Percentiles rank a stretch among this genome's conserved stretches.
phyloP scores from a whole-genome alignment of 78 protist species.

The Emiliania huxleyi region DNA sequence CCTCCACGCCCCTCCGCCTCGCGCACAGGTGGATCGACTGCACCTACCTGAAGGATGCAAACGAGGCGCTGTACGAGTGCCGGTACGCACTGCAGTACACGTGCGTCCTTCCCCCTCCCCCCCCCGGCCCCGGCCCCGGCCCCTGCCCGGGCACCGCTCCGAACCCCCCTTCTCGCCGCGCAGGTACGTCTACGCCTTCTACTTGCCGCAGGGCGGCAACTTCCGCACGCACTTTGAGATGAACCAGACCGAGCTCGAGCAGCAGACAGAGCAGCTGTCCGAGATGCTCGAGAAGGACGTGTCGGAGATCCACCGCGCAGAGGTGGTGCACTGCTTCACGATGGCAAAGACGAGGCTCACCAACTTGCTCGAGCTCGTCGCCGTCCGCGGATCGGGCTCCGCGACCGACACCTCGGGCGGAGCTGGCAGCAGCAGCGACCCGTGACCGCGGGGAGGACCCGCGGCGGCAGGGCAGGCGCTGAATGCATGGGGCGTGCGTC shows the following conservation, averaged over 20 bases:
- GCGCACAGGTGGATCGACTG: constrained; percentile 33
- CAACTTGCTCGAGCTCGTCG: not conserved
- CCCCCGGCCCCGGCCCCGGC: too few species aligned
- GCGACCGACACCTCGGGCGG: not conserved
- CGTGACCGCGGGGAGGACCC: too few species aligned
- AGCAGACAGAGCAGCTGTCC: not conserved
- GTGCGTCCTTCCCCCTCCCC: constrained; percentile 31
- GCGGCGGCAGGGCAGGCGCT: too few species aligned
- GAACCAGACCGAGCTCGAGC: constrained; percentile 40
- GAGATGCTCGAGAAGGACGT: not conserved
- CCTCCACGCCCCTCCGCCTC: too few species aligned
- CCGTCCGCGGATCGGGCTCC: not conserved
- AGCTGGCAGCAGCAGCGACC: too few species aligned
- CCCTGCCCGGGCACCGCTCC: too few species aligned
- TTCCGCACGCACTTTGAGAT: constrained; percentile 62
- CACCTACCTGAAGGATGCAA: constrained; percentile 47
- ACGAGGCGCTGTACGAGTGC: constrained; percentile 27
- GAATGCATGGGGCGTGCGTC: too few species aligned
- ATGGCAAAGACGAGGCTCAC: not conserved
- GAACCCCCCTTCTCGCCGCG: too few species aligned
- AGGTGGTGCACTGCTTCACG: not conserved
- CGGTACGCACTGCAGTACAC: constrained; percentile 67
- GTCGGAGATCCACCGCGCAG: not conserved
- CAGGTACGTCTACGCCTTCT: constrained; percentile 60
- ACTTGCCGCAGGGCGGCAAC: not conserved